Evolutionary conservation across 495 filamentous ascomycete genomes (phyloP).

Genomic region (Neurospora sp.): DNA sequence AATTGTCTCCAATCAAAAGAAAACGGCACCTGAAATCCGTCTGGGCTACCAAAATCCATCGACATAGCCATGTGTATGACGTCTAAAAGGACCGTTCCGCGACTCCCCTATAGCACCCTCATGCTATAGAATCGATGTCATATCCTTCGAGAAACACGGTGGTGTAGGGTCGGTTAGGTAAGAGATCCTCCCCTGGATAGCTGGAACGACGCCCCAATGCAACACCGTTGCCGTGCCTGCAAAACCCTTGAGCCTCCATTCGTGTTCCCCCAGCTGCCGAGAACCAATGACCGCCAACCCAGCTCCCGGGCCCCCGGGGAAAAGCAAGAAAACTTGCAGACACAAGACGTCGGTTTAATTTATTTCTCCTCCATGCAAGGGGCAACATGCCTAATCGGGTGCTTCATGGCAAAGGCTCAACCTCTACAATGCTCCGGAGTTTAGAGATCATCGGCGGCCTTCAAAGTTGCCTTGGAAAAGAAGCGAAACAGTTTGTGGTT

Average conservation of each 20-base stretch:
- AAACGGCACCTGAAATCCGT: neutral
- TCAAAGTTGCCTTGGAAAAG: neutral
- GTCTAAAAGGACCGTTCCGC: neutral
- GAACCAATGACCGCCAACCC: neutral
- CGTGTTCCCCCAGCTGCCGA: neutral
- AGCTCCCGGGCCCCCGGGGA: neutral
- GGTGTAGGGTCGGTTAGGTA: neutral
- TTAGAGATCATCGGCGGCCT: neutral
- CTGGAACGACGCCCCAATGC: neutral
- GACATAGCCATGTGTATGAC: neutral
- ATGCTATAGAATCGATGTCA: neutral
- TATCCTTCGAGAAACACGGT: neutral
- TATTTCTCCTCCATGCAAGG: neutral
- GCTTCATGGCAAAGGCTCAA: neutral
- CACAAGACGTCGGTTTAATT: neutral
- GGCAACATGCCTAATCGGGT: neutral
- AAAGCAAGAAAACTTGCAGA: neutral
- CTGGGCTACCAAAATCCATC: neutral
- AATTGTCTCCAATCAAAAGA: neutral
- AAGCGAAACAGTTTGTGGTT: neutral
- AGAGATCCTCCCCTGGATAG: neutral
- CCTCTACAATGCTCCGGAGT: neutral
- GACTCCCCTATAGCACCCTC: neutral
- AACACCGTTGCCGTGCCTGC: neutral
- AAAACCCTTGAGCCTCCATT: neutral